Base-by-base conservation (phyloP, 1,284 basidiomycete species). In the Chalciporus sp. region DNA sequence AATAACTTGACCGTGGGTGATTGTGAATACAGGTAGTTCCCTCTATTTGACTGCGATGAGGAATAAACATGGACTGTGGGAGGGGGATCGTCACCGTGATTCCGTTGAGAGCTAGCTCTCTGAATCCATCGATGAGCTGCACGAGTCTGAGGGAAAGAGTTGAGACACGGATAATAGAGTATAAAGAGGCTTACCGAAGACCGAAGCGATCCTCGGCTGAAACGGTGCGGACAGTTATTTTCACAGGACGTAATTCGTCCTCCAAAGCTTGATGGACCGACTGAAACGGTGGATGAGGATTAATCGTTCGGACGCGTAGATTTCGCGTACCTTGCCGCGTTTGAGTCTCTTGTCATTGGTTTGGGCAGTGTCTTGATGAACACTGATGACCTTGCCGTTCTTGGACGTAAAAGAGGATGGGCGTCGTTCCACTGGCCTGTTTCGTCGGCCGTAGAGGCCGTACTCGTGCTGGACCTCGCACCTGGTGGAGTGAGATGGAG, bases 381-480 rank as follows among this genome's bases (percentile, higher is more conserved):
- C 85, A 2, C 62, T 59, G 53, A 95, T 93, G 28, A 75, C 74
- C 56, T 88, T 90, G 2, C 92, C 92, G 31, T 75, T 69, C 4
- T 76, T 73, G 3, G 87, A 82, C 2, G 72, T 72, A 61, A 95
- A 92, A 0, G 79, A 73, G 6, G 70, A 60, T 0, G 90, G 90
- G 37, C 92, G 79, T 17, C 77, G 55, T 11, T 73, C 71, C 0
- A 88, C 64, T 5, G 81, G 83, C 41, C 75, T 75, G 48, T 75
- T 76, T 7, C 89, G 80, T 51, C 76, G 73, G 58, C 85, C 83
- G 26, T 81, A 79, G 27, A 90, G 73, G 2, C 85, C 81, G 62
- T 92, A 92, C 58, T 90, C 87, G 64, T 82, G 85, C 66, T 94
- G 90, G 51, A 93, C 76, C 63, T 90, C 88, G 63, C 88, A 90